Evolutionary conservation across 352 stramenopile species (phyloP).

Genomic region (Globisporangium splendens): DNA sequence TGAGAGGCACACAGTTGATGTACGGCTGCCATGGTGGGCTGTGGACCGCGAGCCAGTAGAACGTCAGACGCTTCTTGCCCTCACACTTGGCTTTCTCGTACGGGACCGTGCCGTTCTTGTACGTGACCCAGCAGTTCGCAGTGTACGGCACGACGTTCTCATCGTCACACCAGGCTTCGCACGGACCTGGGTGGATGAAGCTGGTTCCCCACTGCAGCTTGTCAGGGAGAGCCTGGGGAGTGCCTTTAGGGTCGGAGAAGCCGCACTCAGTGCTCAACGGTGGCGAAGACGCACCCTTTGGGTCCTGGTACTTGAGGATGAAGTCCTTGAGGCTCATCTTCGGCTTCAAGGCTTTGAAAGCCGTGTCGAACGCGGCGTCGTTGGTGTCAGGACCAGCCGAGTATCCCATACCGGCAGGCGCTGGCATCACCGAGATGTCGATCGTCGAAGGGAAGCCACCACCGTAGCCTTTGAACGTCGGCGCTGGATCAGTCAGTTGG

Average conservation of each 20-base stretch:
- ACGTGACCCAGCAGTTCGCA: slow-evolving; percentile 4
- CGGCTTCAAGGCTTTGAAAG: slow-evolving; percentile 1
- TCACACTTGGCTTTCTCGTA: slow-evolving; percentile 27
- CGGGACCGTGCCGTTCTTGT: slow-evolving; percentile 12
- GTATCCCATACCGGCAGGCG: slow-evolving; percentile 1
- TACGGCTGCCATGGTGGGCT: no score
- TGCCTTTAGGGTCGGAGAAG: slow-evolving; percentile 1
- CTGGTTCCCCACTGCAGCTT: slow-evolving; percentile 3
- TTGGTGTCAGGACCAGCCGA: neutral
- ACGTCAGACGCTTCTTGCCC: slow-evolving; percentile 26
- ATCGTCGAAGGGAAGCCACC: neutral
- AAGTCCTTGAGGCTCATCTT: slow-evolving; percentile 5
- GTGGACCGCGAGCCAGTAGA: slow-evolving; percentile 29
- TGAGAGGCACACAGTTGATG: no score
- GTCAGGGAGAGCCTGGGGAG: neutral
- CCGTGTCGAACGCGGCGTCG: slow-evolving; percentile 3
- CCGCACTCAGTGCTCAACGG: slow-evolving; percentile 6
- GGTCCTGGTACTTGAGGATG: slow-evolving; percentile 4
- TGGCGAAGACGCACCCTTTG: neutral
- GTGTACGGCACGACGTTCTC: slow-evolving; percentile 7
- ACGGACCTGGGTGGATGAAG: slow-evolving; percentile 5
- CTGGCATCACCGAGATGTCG: neutral
- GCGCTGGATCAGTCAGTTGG: neutral
- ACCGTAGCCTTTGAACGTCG: slow-evolving; percentile 3
- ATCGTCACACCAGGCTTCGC: slow-evolving; percentile 9